Evolutionary conservation across 768 basidiomycete species (phyloP).

Genomic region (Kwoniella dendrophila): DNA sequence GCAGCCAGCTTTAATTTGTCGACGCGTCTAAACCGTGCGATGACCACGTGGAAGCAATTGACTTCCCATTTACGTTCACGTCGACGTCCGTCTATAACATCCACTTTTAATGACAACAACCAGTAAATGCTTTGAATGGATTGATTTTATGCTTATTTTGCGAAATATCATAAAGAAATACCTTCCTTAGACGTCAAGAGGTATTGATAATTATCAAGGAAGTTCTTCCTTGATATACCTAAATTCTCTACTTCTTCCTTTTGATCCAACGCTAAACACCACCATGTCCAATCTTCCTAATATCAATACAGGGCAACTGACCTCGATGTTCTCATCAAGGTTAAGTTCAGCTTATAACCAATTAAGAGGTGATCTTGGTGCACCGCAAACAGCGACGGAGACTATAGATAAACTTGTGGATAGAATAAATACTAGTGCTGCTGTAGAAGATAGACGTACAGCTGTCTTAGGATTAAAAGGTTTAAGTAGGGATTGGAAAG

Average conservation of each 20-base stretch:
- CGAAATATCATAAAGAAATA: no score
- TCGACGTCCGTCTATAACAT: neutral
- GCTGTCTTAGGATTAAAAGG: conserved; percentile 93
- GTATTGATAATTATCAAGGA: no score
- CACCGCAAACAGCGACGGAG: conserved; percentile 78
- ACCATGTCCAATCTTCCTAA: neutral
- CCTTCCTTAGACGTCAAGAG: no score
- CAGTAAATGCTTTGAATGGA: no score
- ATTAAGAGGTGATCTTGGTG: conserved; percentile 54
- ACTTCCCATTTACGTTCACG: neutral
- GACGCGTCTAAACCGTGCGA: conserved; percentile 1
- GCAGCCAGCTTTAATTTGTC: neutral
- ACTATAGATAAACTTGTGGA: conserved; percentile 87
- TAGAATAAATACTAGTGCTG: conserved; percentile 82
- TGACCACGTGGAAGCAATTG: neutral
- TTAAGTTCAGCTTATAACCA: conserved; percentile 54
- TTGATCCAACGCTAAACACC: neutral
- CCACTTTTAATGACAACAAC: no score
- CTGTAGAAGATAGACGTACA: conserved; percentile 87
- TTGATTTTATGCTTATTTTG: no score
- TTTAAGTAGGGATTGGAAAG: conserved; percentile 83
- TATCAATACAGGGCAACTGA: conserved; percentile 18
- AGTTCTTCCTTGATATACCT: neutral
- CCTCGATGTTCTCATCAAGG: conserved; percentile 50
- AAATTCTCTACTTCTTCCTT: neutral